Conservation (phyloP, 164 flowering plant genomes). For the Vitis amurensis region DNA sequence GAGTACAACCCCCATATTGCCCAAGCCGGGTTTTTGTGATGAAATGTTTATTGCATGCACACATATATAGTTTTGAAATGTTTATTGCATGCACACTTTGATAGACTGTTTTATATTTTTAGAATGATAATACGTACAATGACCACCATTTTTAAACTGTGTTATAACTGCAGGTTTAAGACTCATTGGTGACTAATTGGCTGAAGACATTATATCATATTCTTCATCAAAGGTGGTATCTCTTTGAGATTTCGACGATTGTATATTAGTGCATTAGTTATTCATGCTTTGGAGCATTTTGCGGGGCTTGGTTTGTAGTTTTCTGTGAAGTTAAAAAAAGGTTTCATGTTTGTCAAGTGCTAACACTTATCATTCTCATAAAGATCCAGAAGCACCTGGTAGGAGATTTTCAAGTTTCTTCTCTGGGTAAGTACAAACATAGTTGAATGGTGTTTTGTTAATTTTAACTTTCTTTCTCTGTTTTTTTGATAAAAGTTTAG, state of each 20-base stretch:
- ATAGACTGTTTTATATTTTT: no score
- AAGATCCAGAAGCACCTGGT: slow-evolving; percentile 19
- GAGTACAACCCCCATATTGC: no score
- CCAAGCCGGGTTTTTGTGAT: no score
- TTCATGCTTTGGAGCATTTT: slow-evolving; percentile 16
- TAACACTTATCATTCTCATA: slow-evolving; percentile 9
- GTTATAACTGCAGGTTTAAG: slow-evolving; percentile 22
- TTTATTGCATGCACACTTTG: no score
- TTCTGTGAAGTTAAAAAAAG: slow-evolving; percentile 14
- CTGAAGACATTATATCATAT: slow-evolving; percentile 4
- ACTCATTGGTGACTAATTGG: slow-evolving; percentile 2
- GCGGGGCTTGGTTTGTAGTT: slow-evolving; percentile 9
- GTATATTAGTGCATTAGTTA: slow-evolving; percentile 9
- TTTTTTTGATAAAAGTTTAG: neutral
- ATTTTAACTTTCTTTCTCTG: neutral
- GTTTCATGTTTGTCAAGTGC: slow-evolving; percentile 8
- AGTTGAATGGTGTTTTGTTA: neutral
- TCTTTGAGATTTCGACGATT: slow-evolving; percentile 5
- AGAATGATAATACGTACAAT: neutral
- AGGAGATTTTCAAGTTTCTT: slow-evolving; percentile 11
- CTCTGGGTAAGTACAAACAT: slow-evolving; percentile 21
- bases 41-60: no score
- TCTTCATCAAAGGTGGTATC: slow-evolving; percentile 5
- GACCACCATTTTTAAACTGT: slow-evolving; percentile 1
- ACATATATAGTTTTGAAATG: no score